phyloP scores from a whole-genome alignment of 139 green algal species.

The Tetradesmus obliquus region DNA sequence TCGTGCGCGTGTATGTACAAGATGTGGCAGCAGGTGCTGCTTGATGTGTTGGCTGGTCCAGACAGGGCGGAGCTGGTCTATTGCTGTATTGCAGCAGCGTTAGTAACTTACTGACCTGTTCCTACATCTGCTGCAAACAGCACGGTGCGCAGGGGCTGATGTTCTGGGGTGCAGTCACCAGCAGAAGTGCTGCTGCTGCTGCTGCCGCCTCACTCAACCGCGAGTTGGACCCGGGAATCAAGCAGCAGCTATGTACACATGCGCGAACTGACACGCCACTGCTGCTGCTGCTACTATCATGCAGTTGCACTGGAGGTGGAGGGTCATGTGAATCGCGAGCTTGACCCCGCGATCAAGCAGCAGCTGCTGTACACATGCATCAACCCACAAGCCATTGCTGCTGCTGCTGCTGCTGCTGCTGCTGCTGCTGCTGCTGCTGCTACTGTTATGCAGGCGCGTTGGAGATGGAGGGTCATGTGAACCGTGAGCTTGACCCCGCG shows the following conservation, averaged over 20 bases:
- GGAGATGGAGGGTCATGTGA: constrained; percentile 63
- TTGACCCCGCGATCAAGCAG: background rate
- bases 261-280: background rate
- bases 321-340: constrained; percentile 9
- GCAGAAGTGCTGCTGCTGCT: no score
- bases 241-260: no score
- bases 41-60: background rate
- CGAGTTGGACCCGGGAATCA: no score
- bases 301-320: constrained; percentile 51
- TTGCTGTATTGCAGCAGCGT: background rate
- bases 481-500: constrained; percentile 57
- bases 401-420: no score
- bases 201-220: no score
- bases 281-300: background rate
- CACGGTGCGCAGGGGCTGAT: no score
- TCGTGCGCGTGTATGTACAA: background rate
- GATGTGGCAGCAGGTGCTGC: background rate
- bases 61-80: background rate
- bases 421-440: no score
- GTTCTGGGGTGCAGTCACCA: no score
- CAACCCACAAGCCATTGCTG: background rate
- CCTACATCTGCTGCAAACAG: no score
- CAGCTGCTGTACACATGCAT: background rate
- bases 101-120: no score
- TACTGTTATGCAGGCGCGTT: constrained; percentile 24